Base-by-base conservation (phyloP, 2,329 filamentous ascomycete genomes). In the Aspergillus cejpii region DNA sequence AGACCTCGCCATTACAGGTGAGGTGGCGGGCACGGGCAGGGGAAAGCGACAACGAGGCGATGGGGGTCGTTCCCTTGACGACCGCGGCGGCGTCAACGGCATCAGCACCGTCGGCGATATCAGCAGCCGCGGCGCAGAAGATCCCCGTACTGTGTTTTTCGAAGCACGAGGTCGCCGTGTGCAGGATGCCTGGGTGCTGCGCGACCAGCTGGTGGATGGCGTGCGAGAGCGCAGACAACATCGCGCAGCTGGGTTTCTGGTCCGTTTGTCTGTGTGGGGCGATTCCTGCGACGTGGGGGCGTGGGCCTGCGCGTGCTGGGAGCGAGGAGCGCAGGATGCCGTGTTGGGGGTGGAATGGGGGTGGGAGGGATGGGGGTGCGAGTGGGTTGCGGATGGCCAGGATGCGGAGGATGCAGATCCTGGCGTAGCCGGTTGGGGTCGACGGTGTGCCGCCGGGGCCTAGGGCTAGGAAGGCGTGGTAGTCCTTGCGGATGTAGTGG, bases 111-210 rank as follows among this genome's bases (percentile, higher is more conserved):
- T n/a, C n/a, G n/a, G n/a, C n/a, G n/a, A n/a, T n/a, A n/a, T n/a
- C n/a, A n/a, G n/a, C n/a, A n/a, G n/a, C n/a, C n/a, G n/a, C n/a
- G n/a, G 70, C 72, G 1, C 84, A 77, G 64, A 91, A 92, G 0
- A 94, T 74, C 0, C 83, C 87, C 5, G 87, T 76, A 33, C 84
- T 84, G 60, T 91, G 83, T 69, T 90, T 91, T 65, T 92, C 87
- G 54, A 92, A 82, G 59, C 85, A 90, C 1, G 83, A 87, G 1
- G 77, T 83, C 0, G 79, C 84, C 6, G 81, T 78, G 58, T 74
- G 77, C 44, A 84, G 72, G 12, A 65, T 65, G 1, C 68, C 65
- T 2, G 73, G 73, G 54, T 72, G 67, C n/a, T 56, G 57, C 1
- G 60, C 52, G 8, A 73, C 73, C 19, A 87, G 70, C 3, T 63